phyloP scores from a whole-genome alignment of 2,329 filamentous ascomycete genomes.

The Trichoderma hamatum region DNA sequence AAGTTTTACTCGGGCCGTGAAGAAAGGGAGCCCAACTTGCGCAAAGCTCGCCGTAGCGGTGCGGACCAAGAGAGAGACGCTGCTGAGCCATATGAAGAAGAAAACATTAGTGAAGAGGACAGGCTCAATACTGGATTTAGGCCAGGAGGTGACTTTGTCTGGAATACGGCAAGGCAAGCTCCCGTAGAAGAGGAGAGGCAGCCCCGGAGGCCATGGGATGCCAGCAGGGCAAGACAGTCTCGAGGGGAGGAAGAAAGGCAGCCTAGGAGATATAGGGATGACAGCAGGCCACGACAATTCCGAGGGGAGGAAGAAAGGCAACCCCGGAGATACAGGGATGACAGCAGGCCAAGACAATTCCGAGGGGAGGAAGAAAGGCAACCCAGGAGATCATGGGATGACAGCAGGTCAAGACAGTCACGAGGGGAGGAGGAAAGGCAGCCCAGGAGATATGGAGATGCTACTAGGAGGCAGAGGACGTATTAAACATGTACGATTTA shows the following conservation, averaged over 20 bases:
- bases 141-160: slow-evolving; percentile 36
- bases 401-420: slow-evolving; percentile 12
- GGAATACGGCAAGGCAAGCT: slow-evolving; percentile 38
- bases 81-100: slow-evolving; percentile 30
- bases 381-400: background rate
- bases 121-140: slow-evolving; percentile 19
- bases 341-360: background rate
- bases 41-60: slow-evolving; percentile 20
- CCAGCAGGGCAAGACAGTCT: background rate
- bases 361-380: background rate
- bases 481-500: background rate
- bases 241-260: background rate
- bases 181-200: background rate
- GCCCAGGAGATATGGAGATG: background rate
- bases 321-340: background rate
- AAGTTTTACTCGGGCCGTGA: slow-evolving; percentile 42
- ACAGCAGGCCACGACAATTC: slow-evolving; percentile 15
- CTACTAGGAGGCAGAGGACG: background rate
- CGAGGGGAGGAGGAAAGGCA: background rate
- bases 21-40: slow-evolving; percentile 40
- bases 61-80: slow-evolving; percentile 12
- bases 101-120: slow-evolving; percentile 29
- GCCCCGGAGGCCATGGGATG: background rate
- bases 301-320: background rate
- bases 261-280: background rate